Percentiles rank a stretch among this genome's conserved stretches.
phyloP scores from a whole-genome alignment of 2,329 filamentous ascomycete species.

The Hymenoscyphus linearis region DNA sequence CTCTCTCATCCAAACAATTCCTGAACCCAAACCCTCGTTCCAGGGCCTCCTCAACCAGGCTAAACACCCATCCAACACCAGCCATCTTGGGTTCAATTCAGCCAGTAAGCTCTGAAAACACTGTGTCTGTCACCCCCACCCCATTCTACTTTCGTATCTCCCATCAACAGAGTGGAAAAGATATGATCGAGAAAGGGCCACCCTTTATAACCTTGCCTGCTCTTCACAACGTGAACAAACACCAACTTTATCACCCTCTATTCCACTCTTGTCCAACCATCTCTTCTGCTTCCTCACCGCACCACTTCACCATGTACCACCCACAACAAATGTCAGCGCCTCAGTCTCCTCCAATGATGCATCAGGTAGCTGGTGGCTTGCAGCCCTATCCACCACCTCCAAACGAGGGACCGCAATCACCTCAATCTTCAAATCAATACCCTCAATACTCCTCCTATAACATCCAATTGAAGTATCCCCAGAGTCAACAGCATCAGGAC shows the following conservation, averaged over 20 bases:
- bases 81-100: conserved; percentile 10
- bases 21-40: neutral
- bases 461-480: conserved; percentile 22
- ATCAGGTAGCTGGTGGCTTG: conserved; percentile 5
- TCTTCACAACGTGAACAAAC: conserved; percentile 1
- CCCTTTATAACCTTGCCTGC: conserved; percentile 9
- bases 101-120: conserved; percentile 18
- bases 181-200: conserved; percentile 15
- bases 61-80: conserved; percentile 8
- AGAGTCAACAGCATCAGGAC: conserved; percentile 10
- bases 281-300: neutral
- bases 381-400: conserved; percentile 13
- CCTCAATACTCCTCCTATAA: conserved; percentile 25
- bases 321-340: conserved; percentile 9
- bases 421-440: conserved; percentile 17
- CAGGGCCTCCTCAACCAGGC: conserved; percentile 1
- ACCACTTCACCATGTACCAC: conserved; percentile 9
- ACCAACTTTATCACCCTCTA: conserved; percentile 6
- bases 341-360: conserved; percentile 7
- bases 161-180: conserved; percentile 3
- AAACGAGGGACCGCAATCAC: conserved; percentile 14
- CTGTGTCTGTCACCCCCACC: conserved; percentile 19
- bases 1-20: conserved; percentile 4
- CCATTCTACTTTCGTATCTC: conserved; percentile 4
- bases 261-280: neutral